phyloP scores from a whole-genome alignment of 1,284 basidiomycete genomes.

The Chondrostereum purpureum region DNA sequence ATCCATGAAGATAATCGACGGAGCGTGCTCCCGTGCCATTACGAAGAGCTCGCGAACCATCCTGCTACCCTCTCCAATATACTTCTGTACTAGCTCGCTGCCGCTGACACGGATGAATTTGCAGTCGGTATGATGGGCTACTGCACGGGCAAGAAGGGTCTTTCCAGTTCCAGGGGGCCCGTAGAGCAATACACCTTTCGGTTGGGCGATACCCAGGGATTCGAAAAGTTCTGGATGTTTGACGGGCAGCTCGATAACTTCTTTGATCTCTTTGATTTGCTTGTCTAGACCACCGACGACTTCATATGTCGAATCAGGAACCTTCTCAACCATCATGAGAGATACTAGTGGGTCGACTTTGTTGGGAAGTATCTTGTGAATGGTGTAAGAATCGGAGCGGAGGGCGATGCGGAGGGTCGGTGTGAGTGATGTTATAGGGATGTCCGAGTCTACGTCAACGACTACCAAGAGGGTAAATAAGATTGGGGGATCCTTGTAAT shows the following conservation, averaged over 20 bases:
- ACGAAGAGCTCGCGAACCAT: constrained; percentile 98
- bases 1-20: constrained; percentile 99
- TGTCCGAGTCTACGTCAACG: constrained; percentile 89
- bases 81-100: constrained; percentile 96
- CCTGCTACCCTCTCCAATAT: constrained; percentile 94
- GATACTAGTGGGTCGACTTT: constrained; percentile 95
- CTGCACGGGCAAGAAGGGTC: constrained; percentile 87
- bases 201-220: constrained; percentile 93
- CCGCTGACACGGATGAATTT: constrained; percentile 97
- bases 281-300: constrained; percentile 99
- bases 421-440: constrained; percentile 77
- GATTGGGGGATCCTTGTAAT: background rate
- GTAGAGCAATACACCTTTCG: constrained; percentile 94
- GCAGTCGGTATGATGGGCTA: constrained; percentile 98
- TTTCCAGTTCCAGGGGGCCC: constrained; percentile 98
- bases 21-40: constrained; percentile 97
- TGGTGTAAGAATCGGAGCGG: constrained; percentile 92
- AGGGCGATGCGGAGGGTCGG: constrained; percentile 91
- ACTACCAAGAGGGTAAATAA: constrained; percentile 50
- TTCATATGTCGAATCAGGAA: constrained; percentile 98
- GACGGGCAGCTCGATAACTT: constrained; percentile 97
- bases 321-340: constrained; percentile 99
- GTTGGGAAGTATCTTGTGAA: constrained; percentile 92
- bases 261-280: constrained; percentile 99
- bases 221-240: constrained; percentile 99